Evolutionary conservation across 2,329 filamentous ascomycete species (phyloP), one percentile per base, ranked within the genome.

Genomic region (Graphilbum fragrans): DNA sequence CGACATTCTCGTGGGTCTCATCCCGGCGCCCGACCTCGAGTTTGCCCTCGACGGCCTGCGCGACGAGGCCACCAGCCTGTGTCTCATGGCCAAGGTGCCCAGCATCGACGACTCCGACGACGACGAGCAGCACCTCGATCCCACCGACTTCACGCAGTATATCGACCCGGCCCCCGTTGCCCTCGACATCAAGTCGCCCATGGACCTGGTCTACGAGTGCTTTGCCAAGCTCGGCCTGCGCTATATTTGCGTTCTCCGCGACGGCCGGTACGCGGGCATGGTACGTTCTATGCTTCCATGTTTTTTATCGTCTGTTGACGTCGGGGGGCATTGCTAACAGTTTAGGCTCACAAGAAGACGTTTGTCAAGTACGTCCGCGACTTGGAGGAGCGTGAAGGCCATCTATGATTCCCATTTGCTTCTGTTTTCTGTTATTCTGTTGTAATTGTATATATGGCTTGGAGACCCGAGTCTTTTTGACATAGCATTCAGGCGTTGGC

Each of bases 301-400:
- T n/a, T 25, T n/a, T 41, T 11, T 18, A 9, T 34, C 16, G 6
- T 25, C 7, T 34, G 16, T 29, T n/a, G n/a, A n/a, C n/a, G n/a
- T n/a, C n/a, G n/a, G n/a, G n/a, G n/a, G n/a, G n/a, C n/a, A n/a
- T 38, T 34, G 32, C 11, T 40, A 18, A 31, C 27, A 31, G 16
- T 27, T 12, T 19, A 34, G 80, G 75, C 82, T 39, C 92, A 98
- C 61, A 96, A 96, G 67, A 98, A 98, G 67, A 81, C 79, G 4
- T 96, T 98, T 65, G 90, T 94, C 45, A 88, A 86, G 59, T 95
- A 94, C 57, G 82, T 94, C 61, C 86, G 88, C 50, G 82, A 93
- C 55, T 64, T 88, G 36, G 84, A 92, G 55, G 70, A 35, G n/a
- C 44, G 29, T 3, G 41, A 50, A 3, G 41, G 42, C 7, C 41